Conservation (phyloP, 345 rosid species). For the Balakata baccata region DNA sequence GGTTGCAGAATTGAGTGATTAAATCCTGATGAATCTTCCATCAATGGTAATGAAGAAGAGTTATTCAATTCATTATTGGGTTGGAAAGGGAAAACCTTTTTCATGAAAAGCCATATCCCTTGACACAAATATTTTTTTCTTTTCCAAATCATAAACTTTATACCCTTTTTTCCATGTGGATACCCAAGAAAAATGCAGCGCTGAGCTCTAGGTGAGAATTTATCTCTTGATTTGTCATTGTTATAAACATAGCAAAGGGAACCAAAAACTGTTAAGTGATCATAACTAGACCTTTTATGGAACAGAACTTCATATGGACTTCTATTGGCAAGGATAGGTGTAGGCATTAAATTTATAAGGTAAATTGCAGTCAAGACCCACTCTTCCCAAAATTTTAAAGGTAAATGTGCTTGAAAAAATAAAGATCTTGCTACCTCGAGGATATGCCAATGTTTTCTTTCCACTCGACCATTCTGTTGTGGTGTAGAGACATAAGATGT, state of each 20-base stretch:
- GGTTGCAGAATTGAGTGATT: no score
- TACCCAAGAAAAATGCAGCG: neutral
- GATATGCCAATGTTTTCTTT: neutral
- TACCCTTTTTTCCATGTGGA: neutral
- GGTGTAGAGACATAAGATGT: neutral
- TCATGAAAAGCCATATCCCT: neutral
- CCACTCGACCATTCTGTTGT: neutral
- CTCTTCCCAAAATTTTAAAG: neutral
- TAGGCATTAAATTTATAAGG: no score
- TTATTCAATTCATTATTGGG: neutral
- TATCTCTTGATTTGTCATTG: neutral
- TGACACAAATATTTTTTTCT: neutral
- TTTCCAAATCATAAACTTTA: neutral
- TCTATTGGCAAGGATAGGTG: no score
- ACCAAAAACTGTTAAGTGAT: neutral
- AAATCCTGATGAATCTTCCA: no score
- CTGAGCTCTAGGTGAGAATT: neutral
- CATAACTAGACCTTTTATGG: neutral
- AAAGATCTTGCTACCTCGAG: neutral
- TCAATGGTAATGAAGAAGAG: no score
- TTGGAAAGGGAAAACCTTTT: neutral
- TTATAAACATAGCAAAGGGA: neutral
- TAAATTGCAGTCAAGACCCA: no score
- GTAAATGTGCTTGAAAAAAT: neutral
- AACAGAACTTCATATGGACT: neutral